These are phyloP conservation scores for Boletus sp. DNA, from an alignment of 1,284 basidiomycete species.

Conservation along the genomic window DNA sequence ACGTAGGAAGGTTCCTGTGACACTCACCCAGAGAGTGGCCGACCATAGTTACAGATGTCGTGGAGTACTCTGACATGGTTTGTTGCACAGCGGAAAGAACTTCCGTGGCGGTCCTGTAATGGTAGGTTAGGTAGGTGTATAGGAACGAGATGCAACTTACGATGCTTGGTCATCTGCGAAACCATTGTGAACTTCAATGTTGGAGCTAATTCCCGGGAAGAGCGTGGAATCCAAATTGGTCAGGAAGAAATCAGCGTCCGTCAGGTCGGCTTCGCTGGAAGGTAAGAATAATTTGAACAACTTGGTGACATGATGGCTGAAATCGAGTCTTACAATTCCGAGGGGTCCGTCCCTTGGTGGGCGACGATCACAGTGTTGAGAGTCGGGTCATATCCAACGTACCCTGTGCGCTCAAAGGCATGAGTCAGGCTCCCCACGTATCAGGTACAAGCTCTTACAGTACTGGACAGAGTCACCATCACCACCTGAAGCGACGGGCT, in stretches of 20 bases:
- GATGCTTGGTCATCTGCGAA: constrained; percentile 56
- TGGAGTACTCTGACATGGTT: constrained; percentile 44
- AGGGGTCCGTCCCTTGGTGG: constrained; percentile 43
- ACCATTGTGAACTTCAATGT: constrained; percentile 58
- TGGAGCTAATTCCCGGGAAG: constrained; percentile 60
- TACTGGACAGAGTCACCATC: constrained; percentile 57
- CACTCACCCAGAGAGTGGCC: constrained; percentile 59
- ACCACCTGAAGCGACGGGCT: constrained; percentile 65
- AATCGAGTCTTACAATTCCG: constrained; percentile 34
- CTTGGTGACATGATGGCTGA: not conserved
- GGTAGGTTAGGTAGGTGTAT: not conserved
- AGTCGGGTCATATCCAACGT: constrained; percentile 44
- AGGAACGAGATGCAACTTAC: constrained; percentile 40
- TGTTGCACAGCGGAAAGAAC: constrained; percentile 54
- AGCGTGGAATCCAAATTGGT: constrained; percentile 46
- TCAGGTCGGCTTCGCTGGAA: constrained; percentile 51
- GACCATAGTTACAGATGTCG: constrained; percentile 52
- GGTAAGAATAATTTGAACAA: not conserved
- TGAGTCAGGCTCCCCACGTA: not conserved
- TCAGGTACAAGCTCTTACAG: constrained; percentile 38
- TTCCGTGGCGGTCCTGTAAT: constrained; percentile 48
- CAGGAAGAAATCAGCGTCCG: constrained; percentile 54
- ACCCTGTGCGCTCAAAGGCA: constrained; percentile 34
- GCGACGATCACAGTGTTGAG: constrained; percentile 41
- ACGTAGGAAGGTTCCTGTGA: not conserved